Percentiles rank a stretch among this genome's conserved stretches.
phyloP scores from a whole-genome alignment of 2,329 filamentous ascomycete species.

The Colletotrichum siamense region DNA sequence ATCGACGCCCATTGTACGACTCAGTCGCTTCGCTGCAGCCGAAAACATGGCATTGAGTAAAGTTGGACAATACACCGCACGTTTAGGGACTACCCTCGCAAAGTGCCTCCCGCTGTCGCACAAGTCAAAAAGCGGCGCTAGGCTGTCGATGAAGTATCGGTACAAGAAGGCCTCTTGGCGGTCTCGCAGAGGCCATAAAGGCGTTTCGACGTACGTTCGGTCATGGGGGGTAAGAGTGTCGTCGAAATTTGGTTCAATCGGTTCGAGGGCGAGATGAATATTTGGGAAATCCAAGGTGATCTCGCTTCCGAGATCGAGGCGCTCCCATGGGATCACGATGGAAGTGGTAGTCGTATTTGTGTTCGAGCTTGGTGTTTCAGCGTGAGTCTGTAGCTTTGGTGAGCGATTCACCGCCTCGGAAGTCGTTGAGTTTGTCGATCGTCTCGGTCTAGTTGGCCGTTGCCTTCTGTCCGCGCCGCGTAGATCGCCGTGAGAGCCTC shows the following conservation, averaged over 20 bases:
- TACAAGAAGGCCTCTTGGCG: conserved; percentile 33
- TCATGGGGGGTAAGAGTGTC: not conserved
- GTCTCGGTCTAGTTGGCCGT: not conserved
- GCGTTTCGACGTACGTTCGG: conserved; percentile 13
- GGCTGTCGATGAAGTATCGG: conserved; percentile 28
- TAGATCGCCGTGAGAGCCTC: not conserved
- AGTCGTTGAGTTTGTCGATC: not conserved
- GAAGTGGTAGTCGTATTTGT: not conserved
- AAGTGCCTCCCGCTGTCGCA: conserved; percentile 33
- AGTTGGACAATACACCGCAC: conserved; percentile 30
- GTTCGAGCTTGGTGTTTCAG: not conserved
- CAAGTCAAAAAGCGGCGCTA: conserved; percentile 32
- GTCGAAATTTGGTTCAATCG: conserved; percentile 4
- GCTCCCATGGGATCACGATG: not conserved
- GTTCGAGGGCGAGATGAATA: not conserved
- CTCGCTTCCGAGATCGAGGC: not conserved
- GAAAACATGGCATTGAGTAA: conserved; percentile 33
- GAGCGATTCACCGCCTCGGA: not conserved
- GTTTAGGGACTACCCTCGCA: conserved; percentile 30
- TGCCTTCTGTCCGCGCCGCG: not conserved
- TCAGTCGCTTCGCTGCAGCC: conserved; percentile 30
- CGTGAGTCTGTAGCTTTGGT: not conserved
- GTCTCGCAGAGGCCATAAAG: conserved; percentile 21
- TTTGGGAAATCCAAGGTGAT: not conserved
- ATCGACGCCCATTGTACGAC: conserved; percentile 26